Evolutionary conservation across 257 asterid species (phyloP).

Genomic region (Solanum appendiculatum): DNA sequence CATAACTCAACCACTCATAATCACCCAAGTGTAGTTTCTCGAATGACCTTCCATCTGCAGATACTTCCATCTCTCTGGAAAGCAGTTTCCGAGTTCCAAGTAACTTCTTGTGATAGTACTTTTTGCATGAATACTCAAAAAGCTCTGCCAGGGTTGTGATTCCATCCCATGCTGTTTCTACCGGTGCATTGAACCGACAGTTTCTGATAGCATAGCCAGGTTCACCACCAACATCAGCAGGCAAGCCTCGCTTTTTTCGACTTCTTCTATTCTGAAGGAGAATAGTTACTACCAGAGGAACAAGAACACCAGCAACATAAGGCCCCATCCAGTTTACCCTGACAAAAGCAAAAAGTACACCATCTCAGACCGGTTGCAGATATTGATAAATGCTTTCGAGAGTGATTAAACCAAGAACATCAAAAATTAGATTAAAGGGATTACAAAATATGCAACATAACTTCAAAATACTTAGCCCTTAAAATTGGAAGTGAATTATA

Average conservation of each 20-base stretch:
- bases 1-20: constrained; percentile 82
- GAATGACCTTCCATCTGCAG: constrained; percentile 71
- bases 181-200: constrained; percentile 49
- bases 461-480: not conserved
- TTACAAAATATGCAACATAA: not conserved
- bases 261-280: constrained; percentile 49
- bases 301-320: constrained; percentile 57
- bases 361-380: not conserved
- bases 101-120: constrained; percentile 34
- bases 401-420: not conserved
- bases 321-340: constrained; percentile 46
- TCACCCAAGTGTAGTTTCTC: constrained; percentile 98
- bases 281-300: constrained; percentile 68
- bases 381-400: not conserved
- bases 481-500: not conserved
- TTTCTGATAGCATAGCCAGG: constrained; percentile 65
- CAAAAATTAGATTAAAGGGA: not conserved
- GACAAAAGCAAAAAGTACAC: not conserved
- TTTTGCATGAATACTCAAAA: constrained; percentile 70
- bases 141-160: constrained; percentile 91
- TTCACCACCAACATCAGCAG: constrained; percentile 71
- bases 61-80: constrained; percentile 52
- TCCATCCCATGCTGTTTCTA: constrained; percentile 95
- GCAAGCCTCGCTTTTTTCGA: constrained; percentile 69
- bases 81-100: constrained; percentile 76